Conservation (phyloP, 108 stramenopile genomes). For the Cyclotella baltica region DNA sequence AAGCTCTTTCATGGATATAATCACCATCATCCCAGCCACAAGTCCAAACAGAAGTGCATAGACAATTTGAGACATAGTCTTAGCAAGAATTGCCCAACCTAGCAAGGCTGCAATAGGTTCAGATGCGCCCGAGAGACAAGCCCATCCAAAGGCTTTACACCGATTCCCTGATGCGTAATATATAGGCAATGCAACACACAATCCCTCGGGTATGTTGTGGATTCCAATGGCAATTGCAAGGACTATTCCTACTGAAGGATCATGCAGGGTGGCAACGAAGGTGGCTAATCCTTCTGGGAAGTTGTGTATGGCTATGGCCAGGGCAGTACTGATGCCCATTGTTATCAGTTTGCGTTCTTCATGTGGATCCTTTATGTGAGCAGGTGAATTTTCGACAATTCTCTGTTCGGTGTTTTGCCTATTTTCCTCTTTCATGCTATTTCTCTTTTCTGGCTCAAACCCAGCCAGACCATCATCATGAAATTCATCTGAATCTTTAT, state of each 20-base stretch:
- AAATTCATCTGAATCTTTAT: constrained; percentile 1
- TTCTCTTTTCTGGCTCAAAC: not conserved
- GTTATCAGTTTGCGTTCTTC: constrained; percentile 47
- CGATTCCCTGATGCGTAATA: constrained; percentile 90
- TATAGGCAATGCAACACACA: constrained; percentile 88
- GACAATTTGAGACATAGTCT: constrained; percentile 50
- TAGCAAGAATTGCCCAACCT: constrained; percentile 74
- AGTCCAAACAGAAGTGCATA: constrained; percentile 81
- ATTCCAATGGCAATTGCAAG: constrained; percentile 89
- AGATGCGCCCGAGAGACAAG: constrained; percentile 71
- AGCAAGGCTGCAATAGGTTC: constrained; percentile 83
- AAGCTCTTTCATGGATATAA: constrained; percentile 88
- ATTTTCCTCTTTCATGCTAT: constrained; percentile 9
- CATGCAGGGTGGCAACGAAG: constrained; percentile 78
- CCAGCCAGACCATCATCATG: not conserved
- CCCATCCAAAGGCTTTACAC: constrained; percentile 85
- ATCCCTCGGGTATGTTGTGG: constrained; percentile 93
- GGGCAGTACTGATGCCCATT: constrained; percentile 76
- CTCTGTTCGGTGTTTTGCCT: constrained; percentile 11
- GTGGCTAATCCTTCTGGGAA: constrained; percentile 94
- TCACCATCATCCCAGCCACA: constrained; percentile 83
- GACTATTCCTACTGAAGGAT: constrained; percentile 78
- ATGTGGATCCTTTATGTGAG: not conserved
- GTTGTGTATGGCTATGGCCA: constrained; percentile 89
- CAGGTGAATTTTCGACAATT: constrained; percentile 13